Conservation (phyloP, 106 monocot genomes). For the Dioscorea dumetorum region DNA sequence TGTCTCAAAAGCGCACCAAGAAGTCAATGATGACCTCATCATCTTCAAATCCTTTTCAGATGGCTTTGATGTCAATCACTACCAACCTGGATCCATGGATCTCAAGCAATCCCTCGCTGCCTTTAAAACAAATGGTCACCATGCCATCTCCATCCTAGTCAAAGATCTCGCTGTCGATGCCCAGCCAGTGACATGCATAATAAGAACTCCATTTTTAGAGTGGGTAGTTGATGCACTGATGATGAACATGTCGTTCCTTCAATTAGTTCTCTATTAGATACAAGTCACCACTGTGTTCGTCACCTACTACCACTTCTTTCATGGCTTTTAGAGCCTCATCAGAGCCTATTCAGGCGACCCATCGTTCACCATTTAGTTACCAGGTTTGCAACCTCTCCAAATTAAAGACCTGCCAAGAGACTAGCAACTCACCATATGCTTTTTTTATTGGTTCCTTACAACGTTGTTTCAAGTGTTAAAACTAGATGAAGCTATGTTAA, state of each 20-base stretch:
- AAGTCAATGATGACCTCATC: constrained; percentile 19
- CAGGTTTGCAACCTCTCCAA: too few species aligned
- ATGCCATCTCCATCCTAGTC: constrained; percentile 11
- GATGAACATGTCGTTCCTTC: constrained; percentile 38
- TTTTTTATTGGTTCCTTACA: too few species aligned
- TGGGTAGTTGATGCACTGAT: constrained; percentile 43
- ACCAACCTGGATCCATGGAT: neutral
- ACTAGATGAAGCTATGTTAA: too few species aligned
- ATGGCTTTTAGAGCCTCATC: too few species aligned
- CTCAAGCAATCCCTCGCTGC: constrained; percentile 6
- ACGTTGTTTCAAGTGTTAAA: too few species aligned
- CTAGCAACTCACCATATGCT: too few species aligned
- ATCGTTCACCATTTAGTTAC: too few species aligned
- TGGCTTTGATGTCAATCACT: constrained; percentile 33
- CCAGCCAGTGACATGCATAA: constrained; percentile 35
- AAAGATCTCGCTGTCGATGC: constrained; percentile 14
- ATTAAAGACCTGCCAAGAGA: too few species aligned
- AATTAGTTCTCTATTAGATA: constrained; percentile 38
- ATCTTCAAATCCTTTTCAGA: constrained; percentile 52
- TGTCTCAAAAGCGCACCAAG: neutral
- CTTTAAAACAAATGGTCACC: constrained; percentile 4
- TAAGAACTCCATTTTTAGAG: constrained; percentile 22
- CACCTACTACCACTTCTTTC: constrained; percentile 58
- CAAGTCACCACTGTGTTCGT: constrained; percentile 54
- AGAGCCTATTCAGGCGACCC: too few species aligned